phyloP scores from a whole-genome alignment of 768 basidiomycete genomes.

The Tylopilus plumbeoviolaceoides region DNA sequence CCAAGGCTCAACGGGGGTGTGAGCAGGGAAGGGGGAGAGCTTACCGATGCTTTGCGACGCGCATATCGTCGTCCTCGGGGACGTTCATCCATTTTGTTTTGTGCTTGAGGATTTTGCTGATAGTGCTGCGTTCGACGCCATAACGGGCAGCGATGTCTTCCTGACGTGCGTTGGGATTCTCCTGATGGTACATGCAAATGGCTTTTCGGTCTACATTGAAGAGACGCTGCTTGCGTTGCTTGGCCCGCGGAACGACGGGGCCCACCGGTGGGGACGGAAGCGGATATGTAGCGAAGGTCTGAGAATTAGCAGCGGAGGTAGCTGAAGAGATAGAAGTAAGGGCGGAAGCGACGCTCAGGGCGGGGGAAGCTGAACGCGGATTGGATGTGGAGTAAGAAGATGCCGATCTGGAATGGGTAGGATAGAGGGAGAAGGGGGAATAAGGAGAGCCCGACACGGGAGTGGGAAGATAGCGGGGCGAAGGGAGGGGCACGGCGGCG shows the following conservation, averaged over 20 bases:
- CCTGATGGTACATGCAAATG: slow-evolving; percentile 65
- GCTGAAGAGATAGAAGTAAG: slow-evolving; percentile 50
- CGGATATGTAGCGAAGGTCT: slow-evolving; percentile 28
- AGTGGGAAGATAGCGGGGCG: slow-evolving; percentile 43
- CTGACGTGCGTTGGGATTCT: slow-evolving; percentile 68
- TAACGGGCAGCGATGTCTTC: slow-evolving; percentile 78
- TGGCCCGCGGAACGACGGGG: slow-evolving; percentile 34
- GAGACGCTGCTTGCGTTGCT: slow-evolving; percentile 70
- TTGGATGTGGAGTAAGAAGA: slow-evolving; percentile 42
- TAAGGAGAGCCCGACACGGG: slow-evolving; percentile 45
- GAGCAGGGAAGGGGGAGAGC: slow-evolving; percentile 6
- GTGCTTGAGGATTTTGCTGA: slow-evolving; percentile 87
- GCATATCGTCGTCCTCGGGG: slow-evolving; percentile 51
- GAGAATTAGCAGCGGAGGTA: slow-evolving; percentile 28
- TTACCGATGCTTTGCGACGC: slow-evolving; percentile 69
- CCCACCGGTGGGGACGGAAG: slow-evolving; percentile 27
- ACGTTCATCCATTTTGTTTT: slow-evolving; percentile 80
- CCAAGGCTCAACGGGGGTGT: slow-evolving; percentile 4
- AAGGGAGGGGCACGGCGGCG: slow-evolving; percentile 29
- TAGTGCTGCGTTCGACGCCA: slow-evolving; percentile 86
- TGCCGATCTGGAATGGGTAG: slow-evolving; percentile 44
- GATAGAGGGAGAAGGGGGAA: slow-evolving; percentile 41
- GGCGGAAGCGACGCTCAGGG: slow-evolving; percentile 52
- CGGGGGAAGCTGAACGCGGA: slow-evolving; percentile 58
- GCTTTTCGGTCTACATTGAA: slow-evolving; percentile 69